Evolutionary conservation across 2,329 filamentous ascomycete genomes (phyloP).

Genomic region (Macrophomina pseudophaseolina): DNA sequence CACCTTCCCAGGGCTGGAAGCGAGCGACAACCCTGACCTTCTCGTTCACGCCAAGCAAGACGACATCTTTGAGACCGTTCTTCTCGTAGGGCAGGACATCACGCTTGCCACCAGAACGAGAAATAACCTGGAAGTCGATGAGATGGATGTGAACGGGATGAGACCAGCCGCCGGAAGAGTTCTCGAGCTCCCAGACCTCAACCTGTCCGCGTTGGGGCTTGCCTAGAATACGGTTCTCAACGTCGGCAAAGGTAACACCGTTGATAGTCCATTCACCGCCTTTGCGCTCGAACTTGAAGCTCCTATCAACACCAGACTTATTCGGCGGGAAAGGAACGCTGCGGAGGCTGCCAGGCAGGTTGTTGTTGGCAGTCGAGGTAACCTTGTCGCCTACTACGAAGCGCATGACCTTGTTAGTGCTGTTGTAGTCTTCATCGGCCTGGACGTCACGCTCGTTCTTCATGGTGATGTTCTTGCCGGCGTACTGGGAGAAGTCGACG

Average conservation of each 20-base stretch:
- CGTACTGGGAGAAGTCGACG: conserved; percentile 59
- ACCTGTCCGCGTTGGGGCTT: conserved; percentile 40
- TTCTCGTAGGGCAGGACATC: conserved; percentile 59
- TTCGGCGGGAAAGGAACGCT: conserved; percentile 35
- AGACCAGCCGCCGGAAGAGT: conserved; percentile 56
- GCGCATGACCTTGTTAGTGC: conserved; percentile 47
- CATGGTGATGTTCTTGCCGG: conserved; percentile 56
- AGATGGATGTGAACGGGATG: conserved; percentile 65
- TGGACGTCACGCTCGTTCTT: conserved; percentile 50
- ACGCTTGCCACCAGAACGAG: conserved; percentile 52
- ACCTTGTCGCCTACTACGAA: conserved; percentile 52
- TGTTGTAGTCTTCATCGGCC: conserved; percentile 56
- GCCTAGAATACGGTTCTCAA: conserved; percentile 41
- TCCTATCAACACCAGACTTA: conserved; percentile 36
- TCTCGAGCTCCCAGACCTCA: conserved; percentile 48
- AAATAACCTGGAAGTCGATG: conserved; percentile 62
- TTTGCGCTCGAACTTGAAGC: conserved; percentile 40
- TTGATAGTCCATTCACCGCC: conserved; percentile 41
- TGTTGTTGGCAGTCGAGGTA: conserved; percentile 32
- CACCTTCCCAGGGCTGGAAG: conserved; percentile 44
- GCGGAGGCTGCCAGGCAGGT: conserved; percentile 36
- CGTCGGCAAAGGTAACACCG: conserved; percentile 41
- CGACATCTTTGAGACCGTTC: conserved; percentile 63
- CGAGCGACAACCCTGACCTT: conserved; percentile 35
- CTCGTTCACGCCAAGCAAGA: conserved; percentile 59